Evolutionary conservation across 2,329 filamentous ascomycete species (phyloP).

Genomic region (Penicillium verrucosum): DNA sequence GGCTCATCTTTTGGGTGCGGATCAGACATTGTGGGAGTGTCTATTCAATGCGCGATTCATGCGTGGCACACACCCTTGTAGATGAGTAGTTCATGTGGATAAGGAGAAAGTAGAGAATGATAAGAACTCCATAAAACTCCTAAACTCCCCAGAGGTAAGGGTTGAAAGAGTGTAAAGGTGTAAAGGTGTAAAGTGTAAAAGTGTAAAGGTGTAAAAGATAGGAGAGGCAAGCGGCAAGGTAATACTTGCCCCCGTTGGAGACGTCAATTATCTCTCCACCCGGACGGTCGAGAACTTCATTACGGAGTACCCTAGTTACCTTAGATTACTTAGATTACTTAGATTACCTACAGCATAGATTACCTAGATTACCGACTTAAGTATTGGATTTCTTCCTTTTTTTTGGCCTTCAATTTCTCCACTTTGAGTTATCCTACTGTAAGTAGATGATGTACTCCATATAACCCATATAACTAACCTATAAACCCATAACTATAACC

Average conservation of each 20-base stretch:
- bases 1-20: slow-evolving; percentile 22
- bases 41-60: slow-evolving; percentile 18
- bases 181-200: background rate
- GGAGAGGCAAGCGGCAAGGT: slow-evolving; percentile 3
- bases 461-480: background rate
- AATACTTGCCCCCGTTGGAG: background rate
- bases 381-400: background rate
- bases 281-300: background rate
- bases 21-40: slow-evolving; percentile 29
- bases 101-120: background rate
- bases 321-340: too few species aligned
- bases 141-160: background rate
- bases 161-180: background rate
- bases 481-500: too few species aligned
- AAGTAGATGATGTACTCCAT: background rate
- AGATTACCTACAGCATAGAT: too few species aligned
- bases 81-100: slow-evolving; percentile 10
- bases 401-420: background rate
- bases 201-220: background rate
- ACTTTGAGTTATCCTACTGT: background rate
- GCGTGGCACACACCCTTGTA: slow-evolving; percentile 3
- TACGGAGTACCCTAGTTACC: too few species aligned
- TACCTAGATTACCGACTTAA: too few species aligned
- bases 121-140: background rate
- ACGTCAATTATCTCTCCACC: background rate